A percentile compares a stretch with the other conserved stretches of the same genome.
These are phyloP conservation scores for Candida yuanshanica DNA, from an alignment of 805 yeast genomes.

Conservation along the genomic window DNA sequence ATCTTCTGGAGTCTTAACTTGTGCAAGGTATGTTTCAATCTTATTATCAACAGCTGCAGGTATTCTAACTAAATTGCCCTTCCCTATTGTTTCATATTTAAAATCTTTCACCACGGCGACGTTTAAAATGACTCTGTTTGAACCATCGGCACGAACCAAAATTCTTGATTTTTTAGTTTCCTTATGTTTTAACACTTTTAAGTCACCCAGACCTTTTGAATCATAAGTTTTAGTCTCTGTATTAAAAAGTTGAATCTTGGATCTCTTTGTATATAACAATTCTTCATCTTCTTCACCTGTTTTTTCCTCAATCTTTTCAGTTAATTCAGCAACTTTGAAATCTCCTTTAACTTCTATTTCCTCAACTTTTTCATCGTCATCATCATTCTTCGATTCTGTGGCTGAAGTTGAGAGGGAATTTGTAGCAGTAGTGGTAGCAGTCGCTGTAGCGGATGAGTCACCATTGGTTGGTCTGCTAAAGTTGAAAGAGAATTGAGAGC, in stretches of 20 bases:
- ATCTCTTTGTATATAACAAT: constrained; percentile 53
- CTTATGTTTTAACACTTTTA: constrained; percentile 62
- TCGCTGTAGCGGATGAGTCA: constrained; percentile 5
- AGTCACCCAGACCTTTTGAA: constrained; percentile 74
- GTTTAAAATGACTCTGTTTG: constrained; percentile 73
- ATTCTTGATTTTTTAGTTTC: constrained; percentile 59
- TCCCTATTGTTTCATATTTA: constrained; percentile 55
- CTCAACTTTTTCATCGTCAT: constrained; percentile 31
- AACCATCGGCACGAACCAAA: constrained; percentile 83
- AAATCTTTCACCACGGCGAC: constrained; percentile 52
- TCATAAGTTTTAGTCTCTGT: constrained; percentile 48
- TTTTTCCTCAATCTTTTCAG: constrained; percentile 46
- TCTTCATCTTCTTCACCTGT: constrained; percentile 89
- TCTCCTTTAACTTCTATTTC: constrained; percentile 45
- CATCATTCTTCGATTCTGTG: constrained; percentile 17
- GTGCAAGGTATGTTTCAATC: constrained; percentile 62
- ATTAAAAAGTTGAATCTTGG: constrained; percentile 63
- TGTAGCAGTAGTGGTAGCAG: constrained; percentile 14
- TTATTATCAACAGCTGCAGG: constrained; percentile 55
- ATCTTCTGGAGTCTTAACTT: constrained; percentile 72
- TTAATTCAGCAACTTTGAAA: constrained; percentile 38
- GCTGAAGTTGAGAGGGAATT: not conserved
- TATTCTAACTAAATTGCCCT: constrained; percentile 60
- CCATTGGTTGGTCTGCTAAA: constrained; percentile 15
- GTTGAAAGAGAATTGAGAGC: constrained; percentile 16